A percentile compares a stretch with the other conserved stretches of the same genome.
Conservation (phyloP, 2,329 filamentous ascomycete genomes). For the Phoma sp. region DNA sequence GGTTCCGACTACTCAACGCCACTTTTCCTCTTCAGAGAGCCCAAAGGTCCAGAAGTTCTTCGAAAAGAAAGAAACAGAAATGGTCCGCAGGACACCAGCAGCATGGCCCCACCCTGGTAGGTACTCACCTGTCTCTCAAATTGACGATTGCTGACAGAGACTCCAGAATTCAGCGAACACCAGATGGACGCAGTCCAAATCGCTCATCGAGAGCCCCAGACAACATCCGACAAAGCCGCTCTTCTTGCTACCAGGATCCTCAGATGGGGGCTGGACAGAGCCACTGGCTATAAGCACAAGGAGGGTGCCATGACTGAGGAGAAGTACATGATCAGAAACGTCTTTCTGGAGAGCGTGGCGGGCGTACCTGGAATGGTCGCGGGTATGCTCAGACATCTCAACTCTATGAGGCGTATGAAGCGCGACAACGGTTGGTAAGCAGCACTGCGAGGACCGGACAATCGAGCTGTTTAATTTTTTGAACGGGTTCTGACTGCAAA, state of each 20-base stretch:
- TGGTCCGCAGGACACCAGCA: constrained; percentile 54
- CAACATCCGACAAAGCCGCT: constrained; percentile 78
- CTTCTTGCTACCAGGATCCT: constrained; percentile 77
- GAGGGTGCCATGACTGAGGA: constrained; percentile 77
- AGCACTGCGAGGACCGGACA: not conserved
- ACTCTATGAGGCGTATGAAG: constrained; percentile 82
- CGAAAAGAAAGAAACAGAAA: constrained; percentile 52
- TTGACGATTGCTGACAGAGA: constrained; percentile 13
- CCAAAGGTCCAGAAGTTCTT: constrained; percentile 55
- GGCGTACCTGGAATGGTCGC: constrained; percentile 97
- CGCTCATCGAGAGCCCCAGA: constrained; percentile 76
- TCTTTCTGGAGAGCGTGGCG: constrained; percentile 94
- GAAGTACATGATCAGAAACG: constrained; percentile 88
- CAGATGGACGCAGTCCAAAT: constrained; percentile 78
- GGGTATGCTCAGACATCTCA: constrained; percentile 89
- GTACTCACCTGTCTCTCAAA: not conserved
- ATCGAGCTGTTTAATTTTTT: no score
- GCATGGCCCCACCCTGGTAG: constrained; percentile 58
- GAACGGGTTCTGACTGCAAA: constrained; percentile 12
- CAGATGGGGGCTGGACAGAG: constrained; percentile 80
- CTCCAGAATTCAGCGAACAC: constrained; percentile 70
- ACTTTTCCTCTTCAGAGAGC: constrained; percentile 50
- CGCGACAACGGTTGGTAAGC: constrained; percentile 84
- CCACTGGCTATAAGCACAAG: constrained; percentile 79
- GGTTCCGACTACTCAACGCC: constrained; percentile 33